phyloP scores from a whole-genome alignment of 169 alveolate species.

The Babesia caballi region DNA sequence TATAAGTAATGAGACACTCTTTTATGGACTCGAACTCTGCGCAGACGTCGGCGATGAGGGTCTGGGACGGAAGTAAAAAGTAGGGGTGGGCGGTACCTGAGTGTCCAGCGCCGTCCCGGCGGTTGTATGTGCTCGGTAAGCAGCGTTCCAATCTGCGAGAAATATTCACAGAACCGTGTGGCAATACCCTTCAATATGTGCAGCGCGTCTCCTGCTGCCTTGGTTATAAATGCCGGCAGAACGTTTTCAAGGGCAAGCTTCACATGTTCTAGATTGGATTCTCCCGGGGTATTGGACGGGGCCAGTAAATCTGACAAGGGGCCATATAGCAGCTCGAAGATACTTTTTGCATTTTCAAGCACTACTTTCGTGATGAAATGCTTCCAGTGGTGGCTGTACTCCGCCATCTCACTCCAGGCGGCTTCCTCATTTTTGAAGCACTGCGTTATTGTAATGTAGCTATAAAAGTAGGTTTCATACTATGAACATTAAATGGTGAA shows the following conservation, averaged over 20 bases:
- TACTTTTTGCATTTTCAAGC: slow-evolving; percentile 31
- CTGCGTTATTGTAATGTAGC: neutral
- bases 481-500: too few species aligned
- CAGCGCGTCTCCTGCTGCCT: slow-evolving; percentile 14
- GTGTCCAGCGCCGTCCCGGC: slow-evolving; percentile 35
- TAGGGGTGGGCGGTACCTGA: slow-evolving; percentile 22
- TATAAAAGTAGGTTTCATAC: too few species aligned
- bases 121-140: slow-evolving; percentile 1
- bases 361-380: slow-evolving; percentile 40
- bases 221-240: slow-evolving; percentile 39
- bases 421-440: slow-evolving; percentile 25
- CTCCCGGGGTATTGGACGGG: neutral
- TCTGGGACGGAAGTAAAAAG: neutral
- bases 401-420: slow-evolving; percentile 30
- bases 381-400: slow-evolving; percentile 59
- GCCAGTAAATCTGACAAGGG: slow-evolving; percentile 1
- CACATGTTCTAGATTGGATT: slow-evolving; percentile 13
- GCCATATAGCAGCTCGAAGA: slow-evolving; percentile 56
- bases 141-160: slow-evolving; percentile 17
- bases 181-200: slow-evolving; percentile 39
- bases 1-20: slow-evolving; percentile 28
- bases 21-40: slow-evolving; percentile 24
- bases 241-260: slow-evolving; percentile 25
- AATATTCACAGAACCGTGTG: neutral
- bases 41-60: slow-evolving; percentile 38